Conservation (phyloP, 2,329 filamentous ascomycete species). For the Trichocomaceae sp. region DNA sequence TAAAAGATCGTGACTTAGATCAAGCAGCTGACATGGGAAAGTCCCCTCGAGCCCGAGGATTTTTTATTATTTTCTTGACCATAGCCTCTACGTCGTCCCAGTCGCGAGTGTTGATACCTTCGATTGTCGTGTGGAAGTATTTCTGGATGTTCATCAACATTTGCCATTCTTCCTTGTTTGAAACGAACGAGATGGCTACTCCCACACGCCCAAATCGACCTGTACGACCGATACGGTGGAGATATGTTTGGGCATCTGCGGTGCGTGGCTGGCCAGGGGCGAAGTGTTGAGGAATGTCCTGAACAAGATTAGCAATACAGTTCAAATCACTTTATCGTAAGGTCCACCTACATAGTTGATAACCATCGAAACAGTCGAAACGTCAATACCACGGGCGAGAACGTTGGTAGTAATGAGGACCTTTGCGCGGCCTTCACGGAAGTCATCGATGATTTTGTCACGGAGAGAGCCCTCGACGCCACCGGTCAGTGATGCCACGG, state of each 20-base stretch:
- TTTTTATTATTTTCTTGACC: slow-evolving; percentile 74
- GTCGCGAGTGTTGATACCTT: slow-evolving; percentile 73
- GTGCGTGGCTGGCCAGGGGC: slow-evolving; percentile 50
- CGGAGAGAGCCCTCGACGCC: slow-evolving; percentile 77
- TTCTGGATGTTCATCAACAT: slow-evolving; percentile 73
- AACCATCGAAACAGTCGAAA: slow-evolving; percentile 90
- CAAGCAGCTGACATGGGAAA: slow-evolving; percentile 19
- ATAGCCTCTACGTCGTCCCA: slow-evolving; percentile 84
- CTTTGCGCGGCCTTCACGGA: slow-evolving; percentile 81
- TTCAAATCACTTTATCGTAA: neutral
- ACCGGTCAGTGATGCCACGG: slow-evolving; percentile 82
- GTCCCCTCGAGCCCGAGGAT: slow-evolving; percentile 35
- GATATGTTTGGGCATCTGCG: slow-evolving; percentile 89
- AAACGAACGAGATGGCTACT: slow-evolving; percentile 91
- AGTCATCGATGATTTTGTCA: slow-evolving; percentile 77
- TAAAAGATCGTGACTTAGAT: neutral
- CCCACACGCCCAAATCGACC: slow-evolving; percentile 95
- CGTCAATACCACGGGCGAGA: slow-evolving; percentile 87
- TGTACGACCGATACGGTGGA: slow-evolving; percentile 95
- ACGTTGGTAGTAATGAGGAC: slow-evolving; percentile 98
- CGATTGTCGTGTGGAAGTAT: slow-evolving; percentile 73
- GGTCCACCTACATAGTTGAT: slow-evolving; percentile 71
- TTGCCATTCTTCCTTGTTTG: slow-evolving; percentile 72
- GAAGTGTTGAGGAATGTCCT: slow-evolving; percentile 63
- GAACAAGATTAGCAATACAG: slow-evolving; percentile 10